Evolutionary conservation across 768 basidiomycete genomes (phyloP).

Genomic region (Strobilomyces confusus): DNA sequence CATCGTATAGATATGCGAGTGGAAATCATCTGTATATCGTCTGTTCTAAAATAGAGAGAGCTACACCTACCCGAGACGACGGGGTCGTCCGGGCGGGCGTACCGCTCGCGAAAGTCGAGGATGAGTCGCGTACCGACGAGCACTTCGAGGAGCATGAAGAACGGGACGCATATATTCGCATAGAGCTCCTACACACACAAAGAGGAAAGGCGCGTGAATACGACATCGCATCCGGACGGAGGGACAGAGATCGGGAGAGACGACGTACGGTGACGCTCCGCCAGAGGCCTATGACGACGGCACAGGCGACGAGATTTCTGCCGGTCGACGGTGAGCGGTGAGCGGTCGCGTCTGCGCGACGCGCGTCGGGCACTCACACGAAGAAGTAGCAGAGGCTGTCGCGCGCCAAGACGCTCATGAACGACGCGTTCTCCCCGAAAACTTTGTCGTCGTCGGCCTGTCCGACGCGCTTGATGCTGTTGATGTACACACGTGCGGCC

Average conservation of each 20-base stretch:
- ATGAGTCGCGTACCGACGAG: constrained; percentile 30
- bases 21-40: constrained; percentile 1
- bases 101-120: constrained; percentile 31
- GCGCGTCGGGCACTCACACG: constrained; percentile 18
- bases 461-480: constrained; percentile 6
- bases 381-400: constrained; percentile 32
- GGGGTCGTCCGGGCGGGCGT: constrained; percentile 12
- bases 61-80: constrained; percentile 6
- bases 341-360: neutral
- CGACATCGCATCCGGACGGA: neutral
- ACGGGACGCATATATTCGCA: constrained; percentile 29
- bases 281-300: constrained; percentile 28
- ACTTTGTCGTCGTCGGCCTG: neutral
- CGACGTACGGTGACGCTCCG: constrained; percentile 20
- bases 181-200: constrained; percentile 16
- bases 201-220: neutral
- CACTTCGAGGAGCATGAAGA: constrained; percentile 31
- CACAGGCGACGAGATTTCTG: constrained; percentile 26
- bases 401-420: constrained; percentile 22
- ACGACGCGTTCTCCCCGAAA: constrained; percentile 13
- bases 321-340: neutral
- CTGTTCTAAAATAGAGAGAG: constrained; percentile 16
- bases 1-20: constrained; percentile 7
- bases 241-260: neutral
- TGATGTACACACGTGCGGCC: constrained; percentile 16